A percentile compares a stretch with the other conserved stretches of the same genome.
These are phyloP conservation scores for Serendipita sp. DNA, from an alignment of 1,284 basidiomycete species.

Conservation along the genomic window DNA sequence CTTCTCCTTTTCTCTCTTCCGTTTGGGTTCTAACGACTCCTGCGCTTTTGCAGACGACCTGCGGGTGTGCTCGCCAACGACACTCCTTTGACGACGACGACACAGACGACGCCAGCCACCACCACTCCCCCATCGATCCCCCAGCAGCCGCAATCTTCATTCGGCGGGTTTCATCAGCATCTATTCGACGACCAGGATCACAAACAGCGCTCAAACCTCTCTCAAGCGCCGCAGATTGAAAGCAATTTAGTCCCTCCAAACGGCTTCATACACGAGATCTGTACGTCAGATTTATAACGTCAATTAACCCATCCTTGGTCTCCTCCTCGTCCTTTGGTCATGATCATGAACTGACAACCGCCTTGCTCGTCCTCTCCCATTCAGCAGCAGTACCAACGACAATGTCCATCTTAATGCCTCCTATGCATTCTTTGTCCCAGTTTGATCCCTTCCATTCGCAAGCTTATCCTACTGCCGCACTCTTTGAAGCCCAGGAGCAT, in stretches of 20 bases:
- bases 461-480: constrained; percentile 1
- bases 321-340: too few relatives aligned
- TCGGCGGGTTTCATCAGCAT: neutral
- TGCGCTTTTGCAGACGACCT: neutral
- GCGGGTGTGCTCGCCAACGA: neutral
- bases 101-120: neutral
- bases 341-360: too few relatives aligned
- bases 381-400: neutral
- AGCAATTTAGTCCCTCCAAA: neutral
- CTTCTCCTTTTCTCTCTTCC: neutral
- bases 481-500: neutral
- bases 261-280: neutral
- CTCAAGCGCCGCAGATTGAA: neutral
- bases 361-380: neutral
- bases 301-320: neutral
- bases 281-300: neutral
- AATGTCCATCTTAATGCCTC: constrained; percentile 7
- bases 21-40: neutral
- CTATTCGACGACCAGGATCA: too few relatives aligned
- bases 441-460: neutral
- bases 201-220: too few relatives aligned
- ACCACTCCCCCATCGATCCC: neutral
- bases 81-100: neutral
- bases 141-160: neutral
- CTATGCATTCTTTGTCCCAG: constrained; percentile 1